Evolutionary conservation across 441 rosid species (phyloP).

Genomic region (Gossypium schwendimanii): DNA sequence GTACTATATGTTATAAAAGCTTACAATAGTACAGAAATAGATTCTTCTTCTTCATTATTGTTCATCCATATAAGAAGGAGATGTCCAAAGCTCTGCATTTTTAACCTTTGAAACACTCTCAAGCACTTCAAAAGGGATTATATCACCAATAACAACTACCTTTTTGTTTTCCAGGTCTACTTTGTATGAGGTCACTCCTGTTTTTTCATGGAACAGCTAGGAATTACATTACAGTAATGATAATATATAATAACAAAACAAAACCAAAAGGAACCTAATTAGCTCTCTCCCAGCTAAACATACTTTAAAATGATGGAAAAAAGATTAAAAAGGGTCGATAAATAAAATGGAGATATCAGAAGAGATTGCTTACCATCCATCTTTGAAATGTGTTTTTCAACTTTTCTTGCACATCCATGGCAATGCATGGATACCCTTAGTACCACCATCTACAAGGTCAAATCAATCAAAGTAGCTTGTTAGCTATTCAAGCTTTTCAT

Average conservation of each 20-base stretch:
- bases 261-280: neutral
- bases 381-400: slow-evolving; percentile 80
- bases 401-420: slow-evolving; percentile 79
- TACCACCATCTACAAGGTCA: slow-evolving; percentile 56
- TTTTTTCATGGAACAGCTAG: neutral
- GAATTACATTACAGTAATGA: neutral
- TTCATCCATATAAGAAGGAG: neutral
- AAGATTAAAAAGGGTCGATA: too few species aligned
- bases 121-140: neutral
- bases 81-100: neutral
- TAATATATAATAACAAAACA: neutral
- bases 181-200: neutral
- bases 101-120: neutral
- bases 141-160: neutral
- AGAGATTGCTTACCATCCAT: slow-evolving; percentile 49
- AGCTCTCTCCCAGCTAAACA: too few species aligned
- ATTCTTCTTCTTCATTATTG: too few species aligned
- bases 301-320: too few species aligned
- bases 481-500: neutral
- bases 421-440: slow-evolving; percentile 88
- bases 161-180: neutral
- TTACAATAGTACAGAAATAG: too few species aligned
- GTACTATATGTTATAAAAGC: too few species aligned
- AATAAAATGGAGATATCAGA: neutral
- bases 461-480: neutral